Evolutionary conservation across 768 basidiomycete species (phyloP), one percentile per base, ranked within the genome.

Genomic region (Kwoniella dejecticola): DNA sequence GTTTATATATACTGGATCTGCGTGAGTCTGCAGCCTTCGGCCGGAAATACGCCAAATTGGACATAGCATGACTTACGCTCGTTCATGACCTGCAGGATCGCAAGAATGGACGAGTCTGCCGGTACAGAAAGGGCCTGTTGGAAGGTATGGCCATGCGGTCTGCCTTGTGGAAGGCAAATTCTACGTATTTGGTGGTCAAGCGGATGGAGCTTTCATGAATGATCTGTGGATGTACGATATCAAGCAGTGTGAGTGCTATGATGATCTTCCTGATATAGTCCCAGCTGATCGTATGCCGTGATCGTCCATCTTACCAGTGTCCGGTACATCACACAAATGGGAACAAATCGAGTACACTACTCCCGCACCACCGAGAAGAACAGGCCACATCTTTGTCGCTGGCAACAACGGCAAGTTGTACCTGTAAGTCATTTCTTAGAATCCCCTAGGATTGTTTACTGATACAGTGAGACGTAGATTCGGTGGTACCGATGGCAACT

Each of bases 401-500:
- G 60, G 60, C 3, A 83, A 84, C 70, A 88, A 87, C 52, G 90
- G 94, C 74, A 87, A 87, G 62, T 85, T 98, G 57, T 86, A 91
- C 70, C 82, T 96, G 88, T 91, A 80, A 53, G 88, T 82, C 47
- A 26, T 56, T 3, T 36, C 11, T 7, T 2, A 54, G 17, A 19
- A 17, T 6, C 33, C 6, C 19, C n/a, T 2, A 8, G 24, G 31
- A 26, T 8, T 21, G 48, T 12, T 31, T 3, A 24, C 17, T 19
- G 33, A 27, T n/a, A n/a, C n/a, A n/a, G n/a, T n/a, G n/a, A n/a
- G n/a, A n/a, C n/a, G n/a, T 33, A 45, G 94, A 90, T 98, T 99
- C 69, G 96, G 96, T 30, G 96, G 96, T 47, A 99, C 96, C 12
- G 96, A 99, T 75, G 94, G 94, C n/a, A 87, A 88, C 75, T 98